These are phyloP conservation scores for Cercospora janseana DNA, from an alignment of 2,329 filamentous ascomycete species.

Conservation along the genomic window DNA sequence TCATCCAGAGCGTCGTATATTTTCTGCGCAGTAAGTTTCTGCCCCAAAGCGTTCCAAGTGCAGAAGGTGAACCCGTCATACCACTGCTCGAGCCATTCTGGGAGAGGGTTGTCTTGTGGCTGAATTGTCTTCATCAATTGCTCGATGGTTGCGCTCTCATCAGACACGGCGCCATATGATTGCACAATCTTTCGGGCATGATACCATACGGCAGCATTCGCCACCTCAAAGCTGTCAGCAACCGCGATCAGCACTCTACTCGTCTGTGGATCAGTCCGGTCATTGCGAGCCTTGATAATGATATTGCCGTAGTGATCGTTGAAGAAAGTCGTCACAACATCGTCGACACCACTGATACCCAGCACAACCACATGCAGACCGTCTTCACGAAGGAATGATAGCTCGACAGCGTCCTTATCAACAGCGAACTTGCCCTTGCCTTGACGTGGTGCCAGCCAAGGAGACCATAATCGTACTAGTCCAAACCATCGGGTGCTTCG, in stretches of 20 bases:
- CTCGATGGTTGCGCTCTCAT: slow-evolving; percentile 34
- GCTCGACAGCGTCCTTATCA: slow-evolving; percentile 74
- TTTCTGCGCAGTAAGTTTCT: slow-evolving; percentile 75
- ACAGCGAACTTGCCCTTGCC: slow-evolving; percentile 65
- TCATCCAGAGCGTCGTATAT: slow-evolving; percentile 71
- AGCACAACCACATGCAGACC: slow-evolving; percentile 76
- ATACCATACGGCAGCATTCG: slow-evolving; percentile 79
- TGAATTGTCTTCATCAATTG: slow-evolving; percentile 44
- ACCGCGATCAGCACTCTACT: slow-evolving; percentile 68
- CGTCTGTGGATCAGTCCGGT: slow-evolving; percentile 56
- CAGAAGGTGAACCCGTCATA: slow-evolving; percentile 92
- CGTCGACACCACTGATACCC: slow-evolving; percentile 69
- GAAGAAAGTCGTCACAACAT: slow-evolving; percentile 68
- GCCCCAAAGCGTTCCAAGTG: slow-evolving; percentile 93
- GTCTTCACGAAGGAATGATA: slow-evolving; percentile 69
- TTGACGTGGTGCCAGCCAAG: slow-evolving; percentile 88
- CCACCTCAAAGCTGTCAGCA: slow-evolving; percentile 69
- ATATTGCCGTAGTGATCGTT: slow-evolving; percentile 66
- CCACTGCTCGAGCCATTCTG: slow-evolving; percentile 64
- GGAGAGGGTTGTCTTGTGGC: slow-evolving; percentile 49
- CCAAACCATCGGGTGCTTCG: slow-evolving; percentile 74
- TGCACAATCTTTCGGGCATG: slow-evolving; percentile 69
- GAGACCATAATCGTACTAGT: slow-evolving; percentile 72
- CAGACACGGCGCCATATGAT: slow-evolving; percentile 43
- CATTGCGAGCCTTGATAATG: slow-evolving; percentile 68